phyloP scores from a whole-genome alignment of 2,329 filamentous ascomycete species.

The Apiospora malaysiana region DNA sequence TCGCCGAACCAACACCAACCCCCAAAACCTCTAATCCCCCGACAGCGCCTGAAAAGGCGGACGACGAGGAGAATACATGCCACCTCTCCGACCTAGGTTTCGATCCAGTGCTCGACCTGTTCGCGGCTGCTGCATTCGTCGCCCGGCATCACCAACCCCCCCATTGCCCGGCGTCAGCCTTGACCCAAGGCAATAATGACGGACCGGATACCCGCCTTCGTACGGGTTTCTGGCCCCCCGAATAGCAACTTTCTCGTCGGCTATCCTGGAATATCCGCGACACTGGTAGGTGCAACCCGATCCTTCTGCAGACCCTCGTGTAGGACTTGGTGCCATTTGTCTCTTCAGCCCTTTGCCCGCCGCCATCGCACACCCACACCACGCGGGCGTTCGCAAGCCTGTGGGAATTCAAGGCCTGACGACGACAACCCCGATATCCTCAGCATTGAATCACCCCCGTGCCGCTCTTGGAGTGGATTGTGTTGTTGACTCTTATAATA shows the following conservation, averaged over 20 bases:
- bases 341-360: background rate
- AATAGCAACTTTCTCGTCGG: constrained; percentile 97
- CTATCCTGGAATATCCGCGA: constrained; percentile 97
- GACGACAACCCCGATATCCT: background rate
- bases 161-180: constrained; percentile 23
- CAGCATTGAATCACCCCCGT: background rate
- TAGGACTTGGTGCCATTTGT: background rate
- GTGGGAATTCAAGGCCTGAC: background rate
- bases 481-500: constrained; percentile 24
- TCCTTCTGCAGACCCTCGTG: constrained; percentile 12
- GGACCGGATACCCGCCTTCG: constrained; percentile 73
- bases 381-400: constrained; percentile 13
- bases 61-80: constrained; percentile 20
- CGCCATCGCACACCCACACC: constrained; percentile 3
- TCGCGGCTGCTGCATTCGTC: constrained; percentile 18
- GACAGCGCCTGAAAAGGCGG: constrained; percentile 14
- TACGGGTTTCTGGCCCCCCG: constrained; percentile 95
- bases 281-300: constrained; percentile 71
- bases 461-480: background rate
- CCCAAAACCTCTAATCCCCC: background rate
- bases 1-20: background rate
- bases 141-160: constrained; percentile 19
- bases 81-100: constrained; percentile 6
- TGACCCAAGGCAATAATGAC: constrained; percentile 34
- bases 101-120: constrained; percentile 20